Percentiles rank a stretch among this genome's conserved stretches.
phyloP scores from a whole-genome alignment of 2,329 filamentous ascomycete species.

The Chrysoporthe austroafricana region DNA sequence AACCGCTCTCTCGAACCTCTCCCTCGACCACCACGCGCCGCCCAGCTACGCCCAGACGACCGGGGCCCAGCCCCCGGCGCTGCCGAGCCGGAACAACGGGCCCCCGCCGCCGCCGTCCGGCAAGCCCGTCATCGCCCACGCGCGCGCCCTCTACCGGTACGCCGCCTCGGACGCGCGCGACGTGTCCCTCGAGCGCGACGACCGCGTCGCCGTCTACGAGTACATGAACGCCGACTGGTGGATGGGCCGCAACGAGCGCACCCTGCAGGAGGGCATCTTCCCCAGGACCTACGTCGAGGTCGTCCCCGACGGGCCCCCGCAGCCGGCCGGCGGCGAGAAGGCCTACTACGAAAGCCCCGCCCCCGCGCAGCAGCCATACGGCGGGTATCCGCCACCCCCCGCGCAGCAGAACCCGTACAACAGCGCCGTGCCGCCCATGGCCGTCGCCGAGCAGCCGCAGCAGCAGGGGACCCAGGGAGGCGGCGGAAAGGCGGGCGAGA shows the following conservation, averaged over 20 bases:
- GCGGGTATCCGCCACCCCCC: constrained; percentile 46
- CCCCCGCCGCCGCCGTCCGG: constrained; percentile 46
- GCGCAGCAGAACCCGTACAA: constrained; percentile 67
- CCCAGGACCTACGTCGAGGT: constrained; percentile 86
- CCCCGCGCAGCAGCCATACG: constrained; percentile 35
- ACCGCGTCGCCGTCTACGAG: constrained; percentile 79
- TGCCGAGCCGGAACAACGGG: constrained; percentile 35
- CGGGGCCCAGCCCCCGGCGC: constrained; percentile 38
- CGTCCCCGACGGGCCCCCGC: constrained; percentile 46
- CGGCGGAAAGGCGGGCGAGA: constrained; percentile 68
- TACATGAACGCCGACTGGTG: constrained; percentile 99
- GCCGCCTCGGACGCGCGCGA: constrained; percentile 79
- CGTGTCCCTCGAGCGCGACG: constrained; percentile 77
- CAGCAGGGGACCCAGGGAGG: constrained; percentile 46
- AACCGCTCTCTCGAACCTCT: constrained; percentile 45
- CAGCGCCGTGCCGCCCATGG: constrained; percentile 73
- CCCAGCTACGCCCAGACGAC: constrained; percentile 57
- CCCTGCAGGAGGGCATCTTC: constrained; percentile 88
- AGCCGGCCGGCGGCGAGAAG: constrained; percentile 35
- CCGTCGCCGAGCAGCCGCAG: constrained; percentile 62
- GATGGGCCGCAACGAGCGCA: constrained; percentile 85
- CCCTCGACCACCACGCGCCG: constrained; percentile 45
- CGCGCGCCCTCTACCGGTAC: constrained; percentile 84
- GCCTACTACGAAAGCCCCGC: constrained; percentile 16
- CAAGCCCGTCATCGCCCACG: constrained; percentile 70